phyloP scores from a whole-genome alignment of 345 rosid genomes.

The Triadica sebifera region DNA sequence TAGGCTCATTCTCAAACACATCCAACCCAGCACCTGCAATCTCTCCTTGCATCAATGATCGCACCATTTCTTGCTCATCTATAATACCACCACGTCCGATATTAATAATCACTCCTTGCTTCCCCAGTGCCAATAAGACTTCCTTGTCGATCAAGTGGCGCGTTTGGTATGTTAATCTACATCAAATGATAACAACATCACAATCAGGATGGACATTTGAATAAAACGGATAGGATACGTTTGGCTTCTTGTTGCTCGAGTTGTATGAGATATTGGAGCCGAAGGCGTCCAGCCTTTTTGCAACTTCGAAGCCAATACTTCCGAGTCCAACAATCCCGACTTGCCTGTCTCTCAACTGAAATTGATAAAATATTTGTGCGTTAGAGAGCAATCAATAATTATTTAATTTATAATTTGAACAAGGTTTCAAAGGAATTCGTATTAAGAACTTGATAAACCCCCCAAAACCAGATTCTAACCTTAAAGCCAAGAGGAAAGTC shows the following conservation, averaged over 20 bases:
- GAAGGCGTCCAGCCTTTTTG: too few relatives aligned
- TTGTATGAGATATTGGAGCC: conserved; percentile 11
- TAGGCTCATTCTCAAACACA: conserved; percentile 26
- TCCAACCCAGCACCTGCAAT: conserved; percentile 25
- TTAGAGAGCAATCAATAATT: too few relatives aligned
- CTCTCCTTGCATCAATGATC: conserved; percentile 16
- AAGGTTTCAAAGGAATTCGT: too few relatives aligned
- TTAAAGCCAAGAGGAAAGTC: conserved; percentile 8
- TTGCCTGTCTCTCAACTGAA: conserved; percentile 15
- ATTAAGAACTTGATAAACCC: too few relatives aligned
- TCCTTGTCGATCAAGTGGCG: conserved; percentile 14
- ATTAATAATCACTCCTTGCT: conserved; percentile 16
- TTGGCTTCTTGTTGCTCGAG: conserved; percentile 17
- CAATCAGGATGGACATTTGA: conserved; percentile 9
- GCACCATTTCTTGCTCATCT: conserved; percentile 24
- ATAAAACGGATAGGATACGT: conserved; percentile 3
- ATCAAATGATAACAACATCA: conserved; percentile 9
- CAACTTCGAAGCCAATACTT: conserved; percentile 8
- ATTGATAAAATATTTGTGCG: too few relatives aligned
- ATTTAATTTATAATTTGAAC: too few relatives aligned
- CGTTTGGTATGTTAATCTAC: conserved; percentile 14
- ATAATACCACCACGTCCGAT: conserved; percentile 9
- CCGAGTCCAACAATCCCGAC: conserved; percentile 24
- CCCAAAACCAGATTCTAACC: background rate
- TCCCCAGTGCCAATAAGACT: conserved; percentile 20